Percentiles rank a stretch among this genome's conserved stretches.
phyloP scores from a whole-genome alignment of 805 yeast genomes.

The Barnettozyma sp. region DNA sequence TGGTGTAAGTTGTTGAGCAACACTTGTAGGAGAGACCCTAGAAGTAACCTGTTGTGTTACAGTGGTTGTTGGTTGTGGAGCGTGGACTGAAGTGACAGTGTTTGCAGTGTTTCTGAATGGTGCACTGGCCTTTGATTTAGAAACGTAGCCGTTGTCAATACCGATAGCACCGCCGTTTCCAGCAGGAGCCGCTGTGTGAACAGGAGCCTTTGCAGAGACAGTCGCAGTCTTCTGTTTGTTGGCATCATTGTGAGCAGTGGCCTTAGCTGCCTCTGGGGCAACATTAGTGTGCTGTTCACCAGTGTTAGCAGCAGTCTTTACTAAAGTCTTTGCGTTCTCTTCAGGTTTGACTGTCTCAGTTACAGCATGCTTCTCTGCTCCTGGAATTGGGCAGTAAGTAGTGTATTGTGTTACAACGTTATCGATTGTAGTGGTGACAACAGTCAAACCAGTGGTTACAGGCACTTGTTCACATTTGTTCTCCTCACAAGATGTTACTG shows the following conservation, averaged over 20 bases:
- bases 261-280: background rate
- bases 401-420: constrained; percentile 28
- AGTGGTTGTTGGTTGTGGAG: background rate
- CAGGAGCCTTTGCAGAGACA: background rate
- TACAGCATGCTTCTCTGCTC: background rate
- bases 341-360: background rate
- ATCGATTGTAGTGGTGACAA: constrained; percentile 25
- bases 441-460: constrained; percentile 24
- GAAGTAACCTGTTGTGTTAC: background rate
- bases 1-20: background rate
- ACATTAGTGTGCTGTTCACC: background rate
- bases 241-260: too few species aligned
- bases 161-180: background rate
- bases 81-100: background rate
- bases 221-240: too few species aligned
- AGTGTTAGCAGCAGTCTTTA: background rate
- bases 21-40: background rate
- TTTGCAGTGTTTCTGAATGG: background rate
- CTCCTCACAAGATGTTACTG: constrained; percentile 25
- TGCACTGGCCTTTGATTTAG: background rate
- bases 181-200: background rate
- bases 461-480: constrained; percentile 24
- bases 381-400: constrained; percentile 16
- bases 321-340: background rate
- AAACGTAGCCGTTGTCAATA: background rate